A percentile compares a stretch with the other conserved stretches of the same genome.
phyloP scores from a whole-genome alignment of 305 asterid genomes.

The Plantago coronopus region DNA sequence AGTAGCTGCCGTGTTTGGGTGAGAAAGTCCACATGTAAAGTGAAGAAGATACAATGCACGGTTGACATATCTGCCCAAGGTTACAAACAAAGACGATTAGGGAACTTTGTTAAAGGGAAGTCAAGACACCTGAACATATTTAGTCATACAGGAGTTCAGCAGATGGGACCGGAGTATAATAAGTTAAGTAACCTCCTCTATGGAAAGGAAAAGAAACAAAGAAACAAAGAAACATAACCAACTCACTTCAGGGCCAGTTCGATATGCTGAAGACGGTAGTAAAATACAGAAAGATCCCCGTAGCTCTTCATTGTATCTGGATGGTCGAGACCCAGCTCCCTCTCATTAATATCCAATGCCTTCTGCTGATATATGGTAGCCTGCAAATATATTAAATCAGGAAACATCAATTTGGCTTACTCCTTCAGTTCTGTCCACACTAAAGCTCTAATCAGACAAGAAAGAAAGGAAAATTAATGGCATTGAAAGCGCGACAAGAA shows the following conservation, averaged over 20 bases:
- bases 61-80: conserved; percentile 81
- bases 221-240: conserved; percentile 21
- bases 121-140: neutral
- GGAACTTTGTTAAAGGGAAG: conserved; percentile 11
- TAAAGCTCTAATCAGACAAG: neutral
- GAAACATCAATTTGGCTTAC: too few relatives aligned
- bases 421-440: neutral
- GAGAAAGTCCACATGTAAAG: conserved; percentile 98
- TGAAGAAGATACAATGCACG: conserved; percentile 96
- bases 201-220: conserved; percentile 4
- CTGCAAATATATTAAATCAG: conserved; percentile 32
- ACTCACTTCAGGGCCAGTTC: conserved; percentile 96
- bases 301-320: conserved; percentile 99
- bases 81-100: conserved; percentile 23
- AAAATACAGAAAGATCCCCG: conserved; percentile 97
- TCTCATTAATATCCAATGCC: conserved; percentile 96
- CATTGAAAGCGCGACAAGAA: neutral
- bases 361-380: conserved; percentile 97
- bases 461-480: neutral
- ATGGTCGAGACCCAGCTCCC: conserved; percentile 99
- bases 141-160: neutral
- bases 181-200: neutral
- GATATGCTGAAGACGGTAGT: conserved; percentile 98
- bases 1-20: conserved; percentile 99
- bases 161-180: conserved; percentile 6